A percentile compares a stretch with the other conserved stretches of the same genome.
phyloP scores from a whole-genome alignment of 2,329 filamentous ascomycete genomes.

The Colletotrichum sp. region DNA sequence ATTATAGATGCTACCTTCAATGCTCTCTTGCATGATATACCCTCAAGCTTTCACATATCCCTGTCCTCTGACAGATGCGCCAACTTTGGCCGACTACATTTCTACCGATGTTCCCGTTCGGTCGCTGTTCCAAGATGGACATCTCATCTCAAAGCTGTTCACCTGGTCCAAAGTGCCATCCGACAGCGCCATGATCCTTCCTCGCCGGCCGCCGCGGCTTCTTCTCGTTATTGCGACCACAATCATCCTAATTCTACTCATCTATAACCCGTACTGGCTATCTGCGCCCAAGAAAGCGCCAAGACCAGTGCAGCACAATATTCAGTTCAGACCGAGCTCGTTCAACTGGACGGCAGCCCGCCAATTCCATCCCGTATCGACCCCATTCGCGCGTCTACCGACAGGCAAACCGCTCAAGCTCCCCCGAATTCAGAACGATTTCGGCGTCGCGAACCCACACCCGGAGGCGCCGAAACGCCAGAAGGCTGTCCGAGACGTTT shows the following conservation, averaged over 20 bases:
- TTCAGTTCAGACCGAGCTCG: conserved; percentile 26
- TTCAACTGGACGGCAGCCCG: conserved; percentile 34
- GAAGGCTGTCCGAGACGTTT: conserved; percentile 35
- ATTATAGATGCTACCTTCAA: neutral
- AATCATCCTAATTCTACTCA: conserved; percentile 6
- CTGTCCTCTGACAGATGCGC: neutral
- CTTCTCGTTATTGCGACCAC: conserved; percentile 22
- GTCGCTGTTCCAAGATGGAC: neutral
- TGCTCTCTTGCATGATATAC: neutral
- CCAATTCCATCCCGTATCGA: conserved; percentile 30
- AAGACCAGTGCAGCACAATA: conserved; percentile 12
- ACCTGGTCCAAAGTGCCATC: neutral
- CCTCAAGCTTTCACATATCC: neutral
- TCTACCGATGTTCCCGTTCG: neutral
- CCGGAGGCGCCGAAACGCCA: conserved; percentile 20
- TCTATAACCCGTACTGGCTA: neutral
- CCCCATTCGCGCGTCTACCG: conserved; percentile 34
- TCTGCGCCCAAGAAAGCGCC: neutral
- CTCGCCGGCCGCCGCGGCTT: conserved; percentile 26
- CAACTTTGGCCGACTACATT: neutral
- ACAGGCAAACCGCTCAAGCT: conserved; percentile 26
- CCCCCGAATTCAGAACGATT: conserved; percentile 36
- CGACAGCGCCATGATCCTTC: conserved; percentile 23
- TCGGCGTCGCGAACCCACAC: conserved; percentile 40
- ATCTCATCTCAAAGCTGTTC: neutral